A percentile compares a stretch with the other conserved stretches of the same genome.
Evolutionary conservation across 345 rosid genomes (phyloP).

Genomic region (Kernera saxatilis): DNA sequence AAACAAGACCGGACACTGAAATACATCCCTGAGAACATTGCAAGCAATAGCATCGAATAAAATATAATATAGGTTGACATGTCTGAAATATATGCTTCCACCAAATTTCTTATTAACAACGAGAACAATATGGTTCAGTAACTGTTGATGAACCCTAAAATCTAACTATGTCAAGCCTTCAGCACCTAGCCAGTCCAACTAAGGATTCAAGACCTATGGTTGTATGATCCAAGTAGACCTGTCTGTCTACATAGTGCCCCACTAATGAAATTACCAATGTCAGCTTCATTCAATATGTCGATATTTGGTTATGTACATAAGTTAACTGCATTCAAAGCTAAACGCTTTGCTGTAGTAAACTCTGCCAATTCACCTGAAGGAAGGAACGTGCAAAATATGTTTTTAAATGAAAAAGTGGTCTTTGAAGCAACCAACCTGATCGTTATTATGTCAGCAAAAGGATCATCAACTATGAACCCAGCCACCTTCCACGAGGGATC

Average conservation of each 20-base stretch:
- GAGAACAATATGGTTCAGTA: background rate
- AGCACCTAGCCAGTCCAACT: background rate
- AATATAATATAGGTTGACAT: background rate
- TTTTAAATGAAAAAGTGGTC: background rate
- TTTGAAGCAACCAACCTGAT: conserved; percentile 49
- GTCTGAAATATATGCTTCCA: background rate
- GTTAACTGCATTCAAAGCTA: background rate
- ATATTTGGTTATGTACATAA: background rate
- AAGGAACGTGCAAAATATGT: background rate
- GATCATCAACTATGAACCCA: conserved; percentile 93
- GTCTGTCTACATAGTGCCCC: background rate
- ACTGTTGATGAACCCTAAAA: background rate
- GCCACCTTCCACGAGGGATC: conserved; percentile 92
- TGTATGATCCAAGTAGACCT: background rate
- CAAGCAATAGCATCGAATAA: conserved; percentile 4
- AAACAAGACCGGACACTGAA: conserved; percentile 77
- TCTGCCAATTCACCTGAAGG: background rate
- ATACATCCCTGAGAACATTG: conserved; percentile 71
- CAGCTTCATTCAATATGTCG: background rate
- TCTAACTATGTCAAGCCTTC: background rate
- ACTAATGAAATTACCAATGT: background rate
- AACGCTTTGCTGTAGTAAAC: background rate
- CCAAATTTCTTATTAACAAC: background rate
- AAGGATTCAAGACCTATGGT: background rate
- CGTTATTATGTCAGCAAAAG: conserved; percentile 56